These are phyloP conservation scores for Suillus subluteus DNA, from an alignment of 768 basidiomycete genomes.

Conservation along the genomic window DNA sequence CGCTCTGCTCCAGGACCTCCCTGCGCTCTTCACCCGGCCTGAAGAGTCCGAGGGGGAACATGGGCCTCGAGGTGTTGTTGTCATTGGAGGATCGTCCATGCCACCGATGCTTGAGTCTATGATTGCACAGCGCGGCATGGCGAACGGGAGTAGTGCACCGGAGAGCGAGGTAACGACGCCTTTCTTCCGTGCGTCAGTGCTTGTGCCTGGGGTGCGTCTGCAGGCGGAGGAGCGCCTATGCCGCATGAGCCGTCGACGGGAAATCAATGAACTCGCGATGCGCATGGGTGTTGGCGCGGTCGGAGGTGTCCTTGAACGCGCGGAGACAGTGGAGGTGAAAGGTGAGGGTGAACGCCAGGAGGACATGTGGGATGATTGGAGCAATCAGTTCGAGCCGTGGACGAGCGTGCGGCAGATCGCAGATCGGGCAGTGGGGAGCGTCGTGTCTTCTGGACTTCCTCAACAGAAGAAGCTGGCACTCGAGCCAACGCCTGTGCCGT, in stretches of 20 bases:
- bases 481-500: slow-evolving; percentile 64
- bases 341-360: slow-evolving; percentile 11
- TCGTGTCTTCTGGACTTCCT: slow-evolving; percentile 39
- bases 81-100: slow-evolving; percentile 51
- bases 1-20: slow-evolving; percentile 64
- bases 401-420: slow-evolving; percentile 69
- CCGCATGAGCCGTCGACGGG: slow-evolving; percentile 64
- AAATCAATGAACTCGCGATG: slow-evolving; percentile 81
- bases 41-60: slow-evolving; percentile 40
- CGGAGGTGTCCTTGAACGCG: slow-evolving; percentile 62
- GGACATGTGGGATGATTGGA: slow-evolving; percentile 68
- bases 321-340: slow-evolving; percentile 12
- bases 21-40: slow-evolving; percentile 47
- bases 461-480: slow-evolving; percentile 16
- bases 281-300: slow-evolving; percentile 81
- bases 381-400: slow-evolving; percentile 70
- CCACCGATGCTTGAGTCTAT: slow-evolving; percentile 27
- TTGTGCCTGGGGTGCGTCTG: slow-evolving; percentile 68
- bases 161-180: slow-evolving; percentile 33
- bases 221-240: slow-evolving; percentile 53
- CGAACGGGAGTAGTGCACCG: slow-evolving; percentile 18
- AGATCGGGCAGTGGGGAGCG: slow-evolving; percentile 74
- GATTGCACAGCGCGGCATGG: slow-evolving; percentile 23
- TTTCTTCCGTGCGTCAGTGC: slow-evolving; percentile 71
- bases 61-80: slow-evolving; percentile 45